Evolutionary conservation across 352 stramenopile species (phyloP).

Genomic region (Phytophthora kernoviae): DNA sequence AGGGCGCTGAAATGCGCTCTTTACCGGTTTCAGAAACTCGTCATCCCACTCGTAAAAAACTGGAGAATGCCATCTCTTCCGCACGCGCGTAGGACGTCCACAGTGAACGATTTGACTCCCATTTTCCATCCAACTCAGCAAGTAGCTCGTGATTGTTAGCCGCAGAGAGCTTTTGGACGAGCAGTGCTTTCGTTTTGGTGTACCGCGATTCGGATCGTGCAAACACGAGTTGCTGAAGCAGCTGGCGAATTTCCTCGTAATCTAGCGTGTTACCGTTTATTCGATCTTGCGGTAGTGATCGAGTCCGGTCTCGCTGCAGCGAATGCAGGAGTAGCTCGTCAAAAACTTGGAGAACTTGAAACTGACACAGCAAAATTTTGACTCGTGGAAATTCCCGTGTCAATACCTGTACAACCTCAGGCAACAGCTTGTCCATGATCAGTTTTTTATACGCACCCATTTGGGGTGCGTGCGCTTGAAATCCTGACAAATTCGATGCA

Average conservation of each 20-base stretch:
- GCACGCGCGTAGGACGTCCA: conserved; percentile 69
- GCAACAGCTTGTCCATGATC: conserved; percentile 65
- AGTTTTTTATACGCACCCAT: conserved; percentile 65
- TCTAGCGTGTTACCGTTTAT: conserved; percentile 7
- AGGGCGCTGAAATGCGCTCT: conserved; percentile 54
- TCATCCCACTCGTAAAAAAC: conserved; percentile 65
- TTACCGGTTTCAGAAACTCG: conserved; percentile 70
- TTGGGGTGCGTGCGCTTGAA: conserved; percentile 76
- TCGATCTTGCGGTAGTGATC: conserved; percentile 8
- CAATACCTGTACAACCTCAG: conserved; percentile 59
- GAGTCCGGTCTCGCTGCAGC: conserved; percentile 9
- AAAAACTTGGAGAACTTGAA: conserved; percentile 75
- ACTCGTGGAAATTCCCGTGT: conserved; percentile 61
- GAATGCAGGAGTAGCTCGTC: conserved; percentile 38
- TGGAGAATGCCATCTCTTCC: conserved; percentile 66
- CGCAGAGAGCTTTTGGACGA: conserved; percentile 46
- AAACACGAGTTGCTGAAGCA: conserved; percentile 71
- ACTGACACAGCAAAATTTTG: conserved; percentile 66
- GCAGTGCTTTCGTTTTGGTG: conserved; percentile 47
- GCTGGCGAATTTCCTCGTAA: conserved; percentile 51
- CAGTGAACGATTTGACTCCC: conserved; percentile 63
- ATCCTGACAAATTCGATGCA: conserved; percentile 69
- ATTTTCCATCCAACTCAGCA: conserved; percentile 55
- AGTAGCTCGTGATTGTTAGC: conserved; percentile 47
- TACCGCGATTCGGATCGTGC: conserved; percentile 56